These are phyloP conservation scores for Aspergillus cejpii DNA, from an alignment of 2,329 filamentous ascomycete species.

Conservation along the genomic window DNA sequence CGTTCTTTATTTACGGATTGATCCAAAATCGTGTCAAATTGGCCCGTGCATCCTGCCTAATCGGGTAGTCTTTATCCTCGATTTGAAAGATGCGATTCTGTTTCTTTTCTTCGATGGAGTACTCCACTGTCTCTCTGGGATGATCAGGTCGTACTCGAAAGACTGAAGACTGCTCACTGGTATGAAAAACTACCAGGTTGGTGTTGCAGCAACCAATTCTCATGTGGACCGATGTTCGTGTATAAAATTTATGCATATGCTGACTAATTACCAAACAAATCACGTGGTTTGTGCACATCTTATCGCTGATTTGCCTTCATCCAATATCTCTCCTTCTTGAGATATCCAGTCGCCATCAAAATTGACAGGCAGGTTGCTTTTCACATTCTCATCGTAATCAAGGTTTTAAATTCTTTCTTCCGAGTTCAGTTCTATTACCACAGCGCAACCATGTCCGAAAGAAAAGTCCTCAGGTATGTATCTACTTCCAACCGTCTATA, in stretches of 20 bases:
- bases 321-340: not conserved
- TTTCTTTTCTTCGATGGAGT: too few relatives aligned
- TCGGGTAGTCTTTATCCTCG: not conserved
- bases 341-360: too few relatives aligned
- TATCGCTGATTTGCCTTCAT: not conserved
- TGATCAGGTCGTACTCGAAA: too few relatives aligned
- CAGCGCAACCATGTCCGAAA: conserved; percentile 1
- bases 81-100: too few relatives aligned
- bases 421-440: not conserved
- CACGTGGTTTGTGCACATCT: not conserved
- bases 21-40: not conserved
- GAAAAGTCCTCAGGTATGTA: conserved; percentile 4
- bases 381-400: not conserved
- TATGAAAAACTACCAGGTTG: too few relatives aligned
- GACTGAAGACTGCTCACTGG: too few relatives aligned
- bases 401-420: not conserved
- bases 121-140: too few relatives aligned
- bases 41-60: conserved; percentile 5
- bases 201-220: too few relatives aligned
- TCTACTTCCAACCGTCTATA: not conserved
- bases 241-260: not conserved
- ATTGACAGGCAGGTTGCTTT: not conserved
- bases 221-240: not conserved
- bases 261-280: not conserved
- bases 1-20: too few relatives aligned